Conservation (phyloP, 2,329 filamentous ascomycete genomes). For the Penicillium sp. region DNA sequence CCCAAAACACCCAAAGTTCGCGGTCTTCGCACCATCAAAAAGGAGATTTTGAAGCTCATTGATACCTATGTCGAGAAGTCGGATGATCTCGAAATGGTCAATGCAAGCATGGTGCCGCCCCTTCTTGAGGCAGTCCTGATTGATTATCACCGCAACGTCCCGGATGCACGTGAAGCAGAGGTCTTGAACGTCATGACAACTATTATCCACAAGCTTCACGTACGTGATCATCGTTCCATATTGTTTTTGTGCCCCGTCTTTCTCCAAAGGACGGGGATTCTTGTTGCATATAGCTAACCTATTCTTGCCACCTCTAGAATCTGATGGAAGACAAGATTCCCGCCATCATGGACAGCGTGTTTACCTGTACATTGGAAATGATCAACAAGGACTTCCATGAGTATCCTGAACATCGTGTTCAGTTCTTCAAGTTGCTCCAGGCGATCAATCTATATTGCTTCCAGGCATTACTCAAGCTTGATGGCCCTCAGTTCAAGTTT, state of each 20-base stretch:
- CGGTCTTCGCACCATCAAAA: conserved; percentile 95
- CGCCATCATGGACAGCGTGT: conserved; percentile 96
- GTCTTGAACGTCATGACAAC: conserved; percentile 97
- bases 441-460: conserved; percentile 98
- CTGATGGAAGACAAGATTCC: conserved; percentile 99
- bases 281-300: background rate
- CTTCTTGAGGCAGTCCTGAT: conserved; percentile 89
- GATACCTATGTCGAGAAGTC: conserved; percentile 98
- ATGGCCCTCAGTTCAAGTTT: conserved; percentile 97
- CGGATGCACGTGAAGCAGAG: conserved; percentile 92
- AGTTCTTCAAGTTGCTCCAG: conserved; percentile 96
- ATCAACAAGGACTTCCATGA: conserved; percentile 99
- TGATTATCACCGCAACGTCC: conserved; percentile 96
- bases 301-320: conserved; percentile 52
- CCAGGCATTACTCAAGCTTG: conserved; percentile 87
- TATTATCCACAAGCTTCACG: conserved; percentile 93
- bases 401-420: conserved; percentile 97
- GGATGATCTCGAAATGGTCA: conserved; percentile 91
- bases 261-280: background rate
- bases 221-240: conserved; percentile 53
- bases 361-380: conserved; percentile 98
- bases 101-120: conserved; percentile 91
- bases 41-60: conserved; percentile 97
- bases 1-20: conserved; percentile 97
- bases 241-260: background rate